Conservation (phyloP, 2,329 filamentous ascomycete genomes). For the Alternaria solani region DNA sequence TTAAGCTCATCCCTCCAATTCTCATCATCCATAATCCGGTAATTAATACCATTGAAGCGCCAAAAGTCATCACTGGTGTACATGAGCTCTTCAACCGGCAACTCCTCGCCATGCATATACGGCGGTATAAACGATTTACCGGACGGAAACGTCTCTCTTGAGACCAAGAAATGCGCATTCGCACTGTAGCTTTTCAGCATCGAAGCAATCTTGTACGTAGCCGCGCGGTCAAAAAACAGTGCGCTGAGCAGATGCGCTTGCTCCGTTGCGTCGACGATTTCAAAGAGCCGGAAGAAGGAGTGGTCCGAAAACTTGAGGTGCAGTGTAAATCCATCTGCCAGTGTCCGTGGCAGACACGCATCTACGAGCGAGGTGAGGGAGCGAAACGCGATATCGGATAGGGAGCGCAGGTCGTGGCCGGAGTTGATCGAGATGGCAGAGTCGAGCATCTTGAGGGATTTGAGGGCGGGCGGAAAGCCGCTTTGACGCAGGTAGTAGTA, state of each 20-base stretch:
- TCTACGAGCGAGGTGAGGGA: constrained; percentile 28
- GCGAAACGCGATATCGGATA: constrained; percentile 26
- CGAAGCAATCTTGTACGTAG: constrained; percentile 38
- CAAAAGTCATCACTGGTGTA: constrained; percentile 44
- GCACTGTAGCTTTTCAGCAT: constrained; percentile 28
- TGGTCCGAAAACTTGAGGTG: constrained; percentile 33
- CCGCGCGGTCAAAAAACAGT: constrained; percentile 31
- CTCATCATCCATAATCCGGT: constrained; percentile 37
- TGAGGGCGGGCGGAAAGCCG: constrained; percentile 36
- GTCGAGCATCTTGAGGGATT: constrained; percentile 39
- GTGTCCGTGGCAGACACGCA: constrained; percentile 21
- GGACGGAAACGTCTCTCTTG: constrained; percentile 31
- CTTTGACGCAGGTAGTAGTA: constrained; percentile 34
- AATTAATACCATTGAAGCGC: constrained; percentile 38
- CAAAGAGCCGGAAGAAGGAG: constrained; percentile 22
- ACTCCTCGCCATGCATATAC: constrained; percentile 47
- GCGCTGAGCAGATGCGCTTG: constrained; percentile 24
- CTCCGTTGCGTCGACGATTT: constrained; percentile 16
- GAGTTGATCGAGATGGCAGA: constrained; percentile 33
- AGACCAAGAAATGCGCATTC: constrained; percentile 33
- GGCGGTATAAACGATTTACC: constrained; percentile 41
- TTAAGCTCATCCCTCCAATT: constrained; percentile 22
- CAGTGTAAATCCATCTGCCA: constrained; percentile 26
- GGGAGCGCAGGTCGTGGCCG: constrained; percentile 20
- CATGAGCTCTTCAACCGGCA: constrained; percentile 35